Evolutionary conservation across 1,284 basidiomycete genomes (phyloP), one percentile per base, ranked within the genome.

Genomic region (Bondarzewia mesenterica): DNA sequence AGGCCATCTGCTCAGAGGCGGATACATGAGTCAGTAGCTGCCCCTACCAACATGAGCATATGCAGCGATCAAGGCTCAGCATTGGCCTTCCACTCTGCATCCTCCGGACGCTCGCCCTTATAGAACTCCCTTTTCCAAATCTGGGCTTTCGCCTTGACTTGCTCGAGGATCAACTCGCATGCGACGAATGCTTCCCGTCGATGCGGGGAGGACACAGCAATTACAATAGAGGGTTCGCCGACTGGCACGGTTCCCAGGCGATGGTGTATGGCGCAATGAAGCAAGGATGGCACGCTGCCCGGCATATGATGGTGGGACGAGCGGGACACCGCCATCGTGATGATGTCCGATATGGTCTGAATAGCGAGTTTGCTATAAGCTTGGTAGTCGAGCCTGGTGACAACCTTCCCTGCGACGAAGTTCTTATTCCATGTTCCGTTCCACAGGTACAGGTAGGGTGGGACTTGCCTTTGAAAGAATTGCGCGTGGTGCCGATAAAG

Each of bases 61-160:
- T 32, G 29, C n/a, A n/a, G n/a, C n/a, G 6, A 12, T 23, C n/a
- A 50, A 5, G 8, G 37, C 10, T 18, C 29, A 22, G 7, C 60
- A 62, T 89, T 90, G 48, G 73, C 75, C 65, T 90, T 90, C 88
- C 87, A 90, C 58, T 80, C 74, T 14, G 85, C 81, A 46, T 72
- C 72, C 42, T 71, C 73, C 35, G 81, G 78, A 46, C 63, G 63
- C 55, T 78, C 74, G 7, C 78, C 82, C 59, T 81, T 79, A 60
- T 93, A 93, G 58, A 80, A 87, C 61, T 94, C 92, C 57, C 84
- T 69, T 69, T 94, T 94, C 91, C 92, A 94, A 54, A 94, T 85
- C 61, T 89, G 89, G 27, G 78, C 89, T 56, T 79, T 82, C 52
- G 69, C 67, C 69, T 95, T 95, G 50, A 93, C 81, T 50, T 85